Base-by-base conservation (phyloP, 2,329 filamentous ascomycete species). In the Zalaria obscura region DNA sequence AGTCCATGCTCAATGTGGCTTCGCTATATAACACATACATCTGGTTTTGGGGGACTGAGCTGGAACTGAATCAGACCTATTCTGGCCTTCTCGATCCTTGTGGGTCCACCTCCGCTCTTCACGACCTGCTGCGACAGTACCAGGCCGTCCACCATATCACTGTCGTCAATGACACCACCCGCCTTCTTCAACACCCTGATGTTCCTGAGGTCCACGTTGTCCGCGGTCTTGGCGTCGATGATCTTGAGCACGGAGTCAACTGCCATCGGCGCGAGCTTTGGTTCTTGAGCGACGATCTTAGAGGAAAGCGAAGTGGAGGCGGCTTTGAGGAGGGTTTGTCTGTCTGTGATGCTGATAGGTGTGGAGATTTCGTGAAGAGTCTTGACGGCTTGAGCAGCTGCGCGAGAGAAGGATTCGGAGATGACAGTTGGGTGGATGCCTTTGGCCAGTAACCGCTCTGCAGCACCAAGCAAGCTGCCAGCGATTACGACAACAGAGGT, bases 31-130 rank as follows among this genome's bases (percentile, higher is more conserved):
- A 7, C 29, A 32, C 29, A 7, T 70, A 87, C 82, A 64, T 98
- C 91, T 52, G 91, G 91, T 68, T 98, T 98, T 2, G 91, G 91
- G 37, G 91, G 89, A 65, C 87, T 94, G 54, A 98, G 78, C 66
- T 98, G 91, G 75, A 98, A 98, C 62, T 98, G 91, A 52, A 98
- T 96, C 47, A 98, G 72, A 50, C 83, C 91, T 66, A 98, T 98
- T 67, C 73, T 82, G 48, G 91, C 91, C 76, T 98, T 98, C 67
- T 98, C 91, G 72, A 96, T 93, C 56, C 88, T 77, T 52, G 79
- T 75, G 41, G 91, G 89, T 4, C 91, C 91, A 55, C 87, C 84
- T 27, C 85, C 88, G 58, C 80, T 87, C 75, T 98, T 98, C 58
- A 96, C 76, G 35, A 94, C 88, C 28, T 80, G 79, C 63, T 98